Percentiles rank a stretch among this genome's conserved stretches.
These are phyloP conservation scores for Strobilomyces echinocephalus DNA, from an alignment of 768 basidiomycete species.

Conservation along the genomic window DNA sequence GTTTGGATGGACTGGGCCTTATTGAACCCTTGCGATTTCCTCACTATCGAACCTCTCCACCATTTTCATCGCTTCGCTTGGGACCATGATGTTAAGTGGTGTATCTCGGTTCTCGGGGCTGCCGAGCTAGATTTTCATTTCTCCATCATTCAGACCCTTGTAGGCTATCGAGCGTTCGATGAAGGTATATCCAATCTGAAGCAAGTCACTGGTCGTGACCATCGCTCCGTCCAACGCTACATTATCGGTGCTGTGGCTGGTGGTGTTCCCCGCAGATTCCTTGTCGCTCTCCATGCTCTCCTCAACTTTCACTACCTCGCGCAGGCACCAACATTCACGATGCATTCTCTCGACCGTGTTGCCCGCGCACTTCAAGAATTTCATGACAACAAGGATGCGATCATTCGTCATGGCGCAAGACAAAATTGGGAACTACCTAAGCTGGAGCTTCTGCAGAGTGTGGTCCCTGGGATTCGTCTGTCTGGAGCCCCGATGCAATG, in stretches of 20 bases:
- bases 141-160: background rate
- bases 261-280: too few relatives aligned
- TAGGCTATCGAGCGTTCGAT: background rate
- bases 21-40: background rate
- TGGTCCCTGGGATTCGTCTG: background rate
- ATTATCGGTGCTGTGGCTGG: background rate
- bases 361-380: background rate
- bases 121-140: background rate
- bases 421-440: background rate
- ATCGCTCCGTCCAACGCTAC: background rate
- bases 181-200: background rate
- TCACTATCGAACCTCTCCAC: background rate
- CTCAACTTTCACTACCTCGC: too few relatives aligned
- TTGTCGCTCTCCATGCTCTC: too few relatives aligned
- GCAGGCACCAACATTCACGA: too few relatives aligned
- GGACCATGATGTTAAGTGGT: slow-evolving; percentile 2
- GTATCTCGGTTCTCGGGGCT: background rate
- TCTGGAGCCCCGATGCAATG: background rate
- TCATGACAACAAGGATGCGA: background rate
- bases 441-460: background rate
- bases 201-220: background rate
- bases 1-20: background rate
- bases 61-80: slow-evolving; percentile 1
- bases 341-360: too few relatives aligned
- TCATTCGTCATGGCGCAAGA: background rate